These are phyloP conservation scores for Ophiostoma sp. DNA, from an alignment of 2,329 filamentous ascomycete genomes.

Conservation along the genomic window DNA sequence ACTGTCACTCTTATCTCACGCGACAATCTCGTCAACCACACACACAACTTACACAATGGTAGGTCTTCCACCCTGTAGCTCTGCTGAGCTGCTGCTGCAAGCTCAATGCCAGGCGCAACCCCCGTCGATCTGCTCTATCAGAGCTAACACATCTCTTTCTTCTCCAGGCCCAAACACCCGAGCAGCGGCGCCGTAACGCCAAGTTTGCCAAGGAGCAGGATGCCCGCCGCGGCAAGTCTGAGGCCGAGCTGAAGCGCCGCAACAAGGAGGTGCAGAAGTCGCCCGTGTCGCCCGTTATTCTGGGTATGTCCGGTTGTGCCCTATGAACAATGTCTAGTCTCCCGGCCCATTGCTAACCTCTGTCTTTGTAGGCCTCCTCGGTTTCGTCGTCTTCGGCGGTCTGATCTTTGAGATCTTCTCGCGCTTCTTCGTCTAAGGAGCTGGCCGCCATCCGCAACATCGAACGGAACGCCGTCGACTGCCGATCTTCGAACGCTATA, in stretches of 20 bases:
- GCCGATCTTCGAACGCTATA: background rate
- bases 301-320: conserved; percentile 49
- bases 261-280: conserved; percentile 58
- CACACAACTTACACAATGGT: conserved; percentile 31
- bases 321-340: background rate
- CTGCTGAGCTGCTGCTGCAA: background rate
- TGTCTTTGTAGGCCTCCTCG: conserved; percentile 51
- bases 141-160: background rate
- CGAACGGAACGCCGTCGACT: background rate
- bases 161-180: conserved; percentile 73
- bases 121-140: background rate
- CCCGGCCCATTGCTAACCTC: background rate
- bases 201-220: conserved; percentile 75
- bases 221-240: conserved; percentile 72
- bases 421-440: conserved; percentile 45
- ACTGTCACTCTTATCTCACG: background rate
- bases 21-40: background rate
- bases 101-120: background rate
- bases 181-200: conserved; percentile 78
- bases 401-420: conserved; percentile 59
- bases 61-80: background rate
- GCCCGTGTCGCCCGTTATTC: conserved; percentile 64
- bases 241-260: conserved; percentile 62
- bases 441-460: background rate
- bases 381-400: conserved; percentile 62